A percentile compares a stretch with the other conserved stretches of the same genome.
Conservation (phyloP, 345 rosid species). For the Stellera chamaejasme region DNA sequence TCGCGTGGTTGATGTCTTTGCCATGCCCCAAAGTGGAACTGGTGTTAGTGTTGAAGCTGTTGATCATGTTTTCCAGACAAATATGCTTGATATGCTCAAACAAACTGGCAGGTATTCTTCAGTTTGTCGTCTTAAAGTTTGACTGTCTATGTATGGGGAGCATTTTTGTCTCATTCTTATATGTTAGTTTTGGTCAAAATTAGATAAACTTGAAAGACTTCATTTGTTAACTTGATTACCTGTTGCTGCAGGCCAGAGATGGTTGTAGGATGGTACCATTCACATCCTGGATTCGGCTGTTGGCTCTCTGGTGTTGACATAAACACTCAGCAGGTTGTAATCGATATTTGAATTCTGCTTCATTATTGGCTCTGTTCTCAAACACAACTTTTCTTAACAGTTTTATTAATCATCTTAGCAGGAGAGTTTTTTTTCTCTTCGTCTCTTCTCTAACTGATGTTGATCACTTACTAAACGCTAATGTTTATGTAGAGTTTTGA, state of each 20-base stretch:
- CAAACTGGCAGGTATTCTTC: slow-evolving; percentile 81
- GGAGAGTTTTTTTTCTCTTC: not conserved
- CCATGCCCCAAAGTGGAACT: slow-evolving; percentile 99
- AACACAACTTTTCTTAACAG: not conserved
- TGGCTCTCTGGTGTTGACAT: slow-evolving; percentile 99
- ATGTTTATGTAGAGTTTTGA: slow-evolving; percentile 76
- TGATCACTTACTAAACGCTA: slow-evolving; percentile 1
- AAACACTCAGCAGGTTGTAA: slow-evolving; percentile 84
- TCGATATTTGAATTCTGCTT: not conserved
- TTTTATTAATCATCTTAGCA: too few relatives aligned
- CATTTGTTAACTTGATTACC: not conserved
- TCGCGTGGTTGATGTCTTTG: slow-evolving; percentile 95
- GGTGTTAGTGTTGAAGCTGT: slow-evolving; percentile 99
- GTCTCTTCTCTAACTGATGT: not conserved
- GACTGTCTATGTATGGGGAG: not conserved
- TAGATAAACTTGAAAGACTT: not conserved
- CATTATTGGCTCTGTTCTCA: not conserved
- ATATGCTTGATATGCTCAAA: slow-evolving; percentile 99
- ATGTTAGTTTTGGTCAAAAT: not conserved
- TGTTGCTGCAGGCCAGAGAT: slow-evolving; percentile 77
- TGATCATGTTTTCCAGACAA: slow-evolving; percentile 97
- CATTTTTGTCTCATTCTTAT: not conserved
- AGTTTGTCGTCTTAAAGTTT: not conserved
- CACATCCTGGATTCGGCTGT: slow-evolving; percentile 99
- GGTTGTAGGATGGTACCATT: slow-evolving; percentile 99